Conservation (phyloP, 1,139 yeast genomes). For the Suhomyces bokatorum region DNA sequence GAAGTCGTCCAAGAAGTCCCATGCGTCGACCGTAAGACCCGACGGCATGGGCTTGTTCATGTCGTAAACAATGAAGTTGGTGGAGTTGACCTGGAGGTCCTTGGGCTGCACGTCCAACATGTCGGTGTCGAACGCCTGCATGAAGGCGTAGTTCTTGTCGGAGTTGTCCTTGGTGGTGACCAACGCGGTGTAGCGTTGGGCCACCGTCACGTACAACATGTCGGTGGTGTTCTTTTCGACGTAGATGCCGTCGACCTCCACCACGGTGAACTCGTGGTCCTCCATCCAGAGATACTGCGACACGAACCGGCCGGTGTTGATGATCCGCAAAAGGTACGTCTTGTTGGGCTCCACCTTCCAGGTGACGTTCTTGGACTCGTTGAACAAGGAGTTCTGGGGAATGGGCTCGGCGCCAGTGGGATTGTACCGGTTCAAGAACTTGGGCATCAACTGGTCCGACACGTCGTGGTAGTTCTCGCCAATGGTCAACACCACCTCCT, state of each 20-base stretch:
- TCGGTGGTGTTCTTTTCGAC: slow-evolving; percentile 65
- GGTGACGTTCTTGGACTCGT: slow-evolving; percentile 71
- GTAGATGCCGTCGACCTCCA: slow-evolving; percentile 80
- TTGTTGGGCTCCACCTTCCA: slow-evolving; percentile 75
- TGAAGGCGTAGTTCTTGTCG: slow-evolving; percentile 68
- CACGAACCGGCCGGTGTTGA: slow-evolving; percentile 83
- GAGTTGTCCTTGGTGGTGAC: slow-evolving; percentile 66
- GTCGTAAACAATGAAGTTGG: slow-evolving; percentile 69
- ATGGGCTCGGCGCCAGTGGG: slow-evolving; percentile 98
- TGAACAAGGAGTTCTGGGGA: slow-evolving; percentile 75
- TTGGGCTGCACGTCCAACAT: slow-evolving; percentile 76
- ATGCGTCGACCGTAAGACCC: slow-evolving; percentile 37
- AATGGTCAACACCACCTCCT: slow-evolving; percentile 66
- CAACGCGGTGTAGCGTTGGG: slow-evolving; percentile 77
- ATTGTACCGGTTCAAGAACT: slow-evolving; percentile 69
- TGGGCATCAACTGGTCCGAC: slow-evolving; percentile 50
- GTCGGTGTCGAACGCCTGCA: slow-evolving; percentile 71
- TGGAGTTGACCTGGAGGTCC: slow-evolving; percentile 64
- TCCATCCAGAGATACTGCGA: slow-evolving; percentile 85
- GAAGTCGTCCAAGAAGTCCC: slow-evolving; percentile 62
- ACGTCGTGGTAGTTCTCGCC: slow-evolving; percentile 84
- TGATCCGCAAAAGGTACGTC: slow-evolving; percentile 75
- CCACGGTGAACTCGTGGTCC: slow-evolving; percentile 77
- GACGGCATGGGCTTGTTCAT: slow-evolving; percentile 28
- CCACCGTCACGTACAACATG: slow-evolving; percentile 66